Evolutionary conservation across 2,329 filamentous ascomycete species (phyloP).

Genomic region (Clarireedia hainanense): DNA sequence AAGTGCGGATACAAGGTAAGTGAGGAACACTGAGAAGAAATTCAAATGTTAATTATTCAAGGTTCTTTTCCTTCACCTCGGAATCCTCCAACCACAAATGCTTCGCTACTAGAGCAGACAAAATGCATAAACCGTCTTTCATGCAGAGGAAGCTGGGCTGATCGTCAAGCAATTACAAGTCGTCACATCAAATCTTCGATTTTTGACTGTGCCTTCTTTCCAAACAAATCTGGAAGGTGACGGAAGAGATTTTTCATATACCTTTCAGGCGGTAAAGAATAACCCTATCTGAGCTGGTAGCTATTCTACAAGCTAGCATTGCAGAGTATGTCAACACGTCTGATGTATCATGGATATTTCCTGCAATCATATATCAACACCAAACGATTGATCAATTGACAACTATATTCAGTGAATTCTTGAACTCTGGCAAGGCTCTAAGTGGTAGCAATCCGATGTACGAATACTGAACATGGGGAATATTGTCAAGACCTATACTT

Average conservation of each 20-base stretch:
- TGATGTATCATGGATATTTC: neutral
- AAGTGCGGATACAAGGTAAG: constrained; percentile 9
- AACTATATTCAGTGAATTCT: neutral
- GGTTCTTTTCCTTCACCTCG: constrained; percentile 10
- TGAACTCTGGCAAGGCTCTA: neutral
- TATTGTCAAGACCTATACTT: constrained; percentile 6
- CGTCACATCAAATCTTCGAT: neutral
- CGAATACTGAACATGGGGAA: constrained; percentile 1
- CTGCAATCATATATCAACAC: neutral
- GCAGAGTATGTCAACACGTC: neutral
- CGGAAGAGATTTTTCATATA: neutral
- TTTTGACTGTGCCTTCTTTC: neutral
- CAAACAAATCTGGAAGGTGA: neutral
- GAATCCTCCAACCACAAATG: constrained; percentile 1
- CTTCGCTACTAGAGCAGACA: constrained; percentile 1
- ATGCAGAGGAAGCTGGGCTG: neutral
- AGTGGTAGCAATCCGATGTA: neutral
- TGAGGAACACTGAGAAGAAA: neutral
- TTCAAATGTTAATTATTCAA: neutral
- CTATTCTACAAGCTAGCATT: neutral
- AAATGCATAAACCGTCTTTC: constrained; percentile 3
- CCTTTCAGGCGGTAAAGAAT: constrained; percentile 20
- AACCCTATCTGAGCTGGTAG: constrained; percentile 1
- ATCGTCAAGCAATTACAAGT: neutral
- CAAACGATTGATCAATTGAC: neutral